Percentiles rank a stretch among this genome's conserved stretches.
Evolutionary conservation across 345 rosid species (phyloP).

Genomic region (Camelina sativa): DNA sequence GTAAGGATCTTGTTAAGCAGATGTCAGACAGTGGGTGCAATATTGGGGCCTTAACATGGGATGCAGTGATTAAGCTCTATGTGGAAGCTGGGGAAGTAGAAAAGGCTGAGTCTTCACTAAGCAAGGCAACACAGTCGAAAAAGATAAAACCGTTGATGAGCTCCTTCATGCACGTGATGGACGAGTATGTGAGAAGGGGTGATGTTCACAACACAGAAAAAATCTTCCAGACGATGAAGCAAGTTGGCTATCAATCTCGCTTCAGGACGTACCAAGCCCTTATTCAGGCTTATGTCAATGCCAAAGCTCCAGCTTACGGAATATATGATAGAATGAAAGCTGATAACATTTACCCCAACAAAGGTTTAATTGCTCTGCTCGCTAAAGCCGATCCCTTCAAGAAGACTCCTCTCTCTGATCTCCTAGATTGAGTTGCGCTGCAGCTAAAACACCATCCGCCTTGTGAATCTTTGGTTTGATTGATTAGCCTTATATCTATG

Average conservation of each 20-base stretch:
- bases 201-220: conserved; percentile 88
- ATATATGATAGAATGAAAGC: conserved; percentile 85
- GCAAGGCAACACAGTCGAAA: conserved; percentile 57
- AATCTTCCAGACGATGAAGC: conserved; percentile 71
- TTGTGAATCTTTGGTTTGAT: conserved; percentile 31
- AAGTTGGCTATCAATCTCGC: conserved; percentile 66
- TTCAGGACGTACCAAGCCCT: conserved; percentile 54
- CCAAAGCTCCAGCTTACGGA: conserved; percentile 82
- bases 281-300: conserved; percentile 65
- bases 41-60: conserved; percentile 78
- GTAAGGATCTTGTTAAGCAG: conserved; percentile 66
- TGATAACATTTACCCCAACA: conserved; percentile 76
- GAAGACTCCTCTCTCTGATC: conserved; percentile 70
- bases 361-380: conserved; percentile 53
- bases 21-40: conserved; percentile 69
- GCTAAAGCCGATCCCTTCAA: conserved; percentile 69
- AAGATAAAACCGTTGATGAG: conserved; percentile 58
- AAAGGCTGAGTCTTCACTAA: conserved; percentile 72
- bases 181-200: conserved; percentile 68
- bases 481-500: conserved; percentile 13
- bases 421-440: conserved; percentile 57
- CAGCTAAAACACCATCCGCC: conserved; percentile 14
- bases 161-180: conserved; percentile 70
- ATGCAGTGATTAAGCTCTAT: conserved; percentile 72
- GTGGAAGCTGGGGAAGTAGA: conserved; percentile 83